phyloP scores from a whole-genome alignment of 768 basidiomycete genomes.

The Hemileccinum rubropunctum region DNA sequence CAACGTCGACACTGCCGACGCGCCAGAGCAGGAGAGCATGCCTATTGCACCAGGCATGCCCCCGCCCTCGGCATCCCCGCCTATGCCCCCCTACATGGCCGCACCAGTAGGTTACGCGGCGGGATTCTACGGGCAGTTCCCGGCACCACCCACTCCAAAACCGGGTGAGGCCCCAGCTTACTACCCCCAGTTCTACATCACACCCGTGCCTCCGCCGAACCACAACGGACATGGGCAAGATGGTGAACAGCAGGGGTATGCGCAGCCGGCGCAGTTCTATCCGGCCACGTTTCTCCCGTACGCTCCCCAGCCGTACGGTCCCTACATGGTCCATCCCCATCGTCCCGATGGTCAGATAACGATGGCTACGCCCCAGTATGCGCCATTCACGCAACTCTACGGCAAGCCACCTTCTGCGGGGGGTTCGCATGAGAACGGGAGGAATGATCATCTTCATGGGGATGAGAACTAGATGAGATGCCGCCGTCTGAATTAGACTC shows the following conservation, averaged over 20 bases:
- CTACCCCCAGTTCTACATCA: constrained; percentile 48
- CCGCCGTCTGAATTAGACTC: constrained; percentile 8
- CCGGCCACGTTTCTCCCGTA: constrained; percentile 47
- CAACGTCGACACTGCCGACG: constrained; percentile 46
- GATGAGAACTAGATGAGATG: constrained; percentile 33
- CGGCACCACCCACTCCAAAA: constrained; percentile 46
- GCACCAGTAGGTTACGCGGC: constrained; percentile 51
- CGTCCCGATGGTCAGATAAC: constrained; percentile 40
- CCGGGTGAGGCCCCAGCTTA: constrained; percentile 52
- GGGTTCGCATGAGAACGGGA: constrained; percentile 28
- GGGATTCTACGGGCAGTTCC: constrained; percentile 55
- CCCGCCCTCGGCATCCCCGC: constrained; percentile 44
- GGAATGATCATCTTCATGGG: constrained; percentile 27
- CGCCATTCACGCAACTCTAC: constrained; percentile 38
- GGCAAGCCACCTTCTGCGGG: constrained; percentile 38
- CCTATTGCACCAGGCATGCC: constrained; percentile 42
- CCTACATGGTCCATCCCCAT: constrained; percentile 45
- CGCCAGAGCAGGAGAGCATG: constrained; percentile 41
- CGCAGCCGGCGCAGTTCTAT: constrained; percentile 44
- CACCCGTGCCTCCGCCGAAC: constrained; percentile 43
- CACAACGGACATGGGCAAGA: constrained; percentile 40
- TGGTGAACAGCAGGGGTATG: constrained; percentile 39
- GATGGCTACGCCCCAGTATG: constrained; percentile 36
- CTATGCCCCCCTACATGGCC: constrained; percentile 49
- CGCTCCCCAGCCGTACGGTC: constrained; percentile 46